Evolutionary conservation across 2,329 filamentous ascomycete genomes (phyloP).

Genomic region (Xylariaceae sp.): DNA sequence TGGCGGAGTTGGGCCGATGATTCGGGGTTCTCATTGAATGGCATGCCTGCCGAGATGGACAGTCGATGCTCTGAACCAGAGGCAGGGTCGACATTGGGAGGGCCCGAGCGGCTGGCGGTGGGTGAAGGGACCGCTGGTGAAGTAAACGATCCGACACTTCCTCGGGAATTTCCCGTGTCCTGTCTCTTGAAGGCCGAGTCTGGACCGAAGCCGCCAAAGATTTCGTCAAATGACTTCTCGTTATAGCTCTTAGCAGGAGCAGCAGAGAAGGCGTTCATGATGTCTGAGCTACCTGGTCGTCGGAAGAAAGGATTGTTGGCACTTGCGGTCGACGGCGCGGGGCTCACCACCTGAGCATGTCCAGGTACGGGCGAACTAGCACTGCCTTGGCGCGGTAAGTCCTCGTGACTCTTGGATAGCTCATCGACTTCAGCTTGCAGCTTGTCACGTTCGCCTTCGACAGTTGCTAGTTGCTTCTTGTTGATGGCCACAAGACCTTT

Average conservation of each 20-base stretch:
- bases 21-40: conserved; percentile 60
- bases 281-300: conserved; percentile 56
- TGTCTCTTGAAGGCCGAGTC: conserved; percentile 59
- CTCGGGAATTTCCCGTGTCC: conserved; percentile 51
- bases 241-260: conserved; percentile 41
- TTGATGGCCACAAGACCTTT: conserved; percentile 97
- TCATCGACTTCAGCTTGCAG: conserved; percentile 73
- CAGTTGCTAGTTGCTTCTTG: conserved; percentile 91
- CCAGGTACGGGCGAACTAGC: conserved; percentile 44
- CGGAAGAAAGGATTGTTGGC: conserved; percentile 96
- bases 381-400: conserved; percentile 48
- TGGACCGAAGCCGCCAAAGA: conserved; percentile 67
- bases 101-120: conserved; percentile 57
- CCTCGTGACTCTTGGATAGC: conserved; percentile 58
- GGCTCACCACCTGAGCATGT: conserved; percentile 58
- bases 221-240: conserved; percentile 74
- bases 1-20: conserved; percentile 73
- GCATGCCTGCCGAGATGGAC: conserved; percentile 70
- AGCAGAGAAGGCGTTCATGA: conserved; percentile 50
- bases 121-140: conserved; percentile 57
- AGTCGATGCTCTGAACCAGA: conserved; percentile 69
- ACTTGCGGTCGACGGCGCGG: conserved; percentile 61
- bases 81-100: conserved; percentile 53
- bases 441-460: conserved; percentile 83
- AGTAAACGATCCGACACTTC: conserved; percentile 47